phyloP scores from a whole-genome alignment of 345 rosid genomes.

The Brassica cretica region DNA sequence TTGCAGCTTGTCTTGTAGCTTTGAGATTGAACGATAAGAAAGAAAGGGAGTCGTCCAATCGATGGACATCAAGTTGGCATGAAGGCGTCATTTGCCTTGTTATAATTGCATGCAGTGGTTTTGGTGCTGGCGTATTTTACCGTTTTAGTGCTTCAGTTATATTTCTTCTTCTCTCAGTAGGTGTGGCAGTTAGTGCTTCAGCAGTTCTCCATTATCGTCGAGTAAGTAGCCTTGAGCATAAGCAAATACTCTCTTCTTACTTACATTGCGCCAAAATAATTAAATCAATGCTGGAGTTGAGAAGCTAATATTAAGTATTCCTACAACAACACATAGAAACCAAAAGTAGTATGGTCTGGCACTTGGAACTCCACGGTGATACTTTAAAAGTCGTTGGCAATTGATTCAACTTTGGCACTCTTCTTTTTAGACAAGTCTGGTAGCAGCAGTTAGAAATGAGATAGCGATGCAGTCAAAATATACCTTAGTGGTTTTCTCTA shows the following conservation, averaged over 20 bases:
- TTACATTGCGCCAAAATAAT: background rate
- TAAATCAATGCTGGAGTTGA: background rate
- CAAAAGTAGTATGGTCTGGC: slow-evolving; percentile 10
- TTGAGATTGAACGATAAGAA: slow-evolving; percentile 77
- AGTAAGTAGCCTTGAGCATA: slow-evolving; percentile 48
- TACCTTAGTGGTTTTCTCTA: background rate
- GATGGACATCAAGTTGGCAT: slow-evolving; percentile 60
- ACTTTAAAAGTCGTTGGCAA: slow-evolving; percentile 4
- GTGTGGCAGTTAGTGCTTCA: slow-evolving; percentile 56
- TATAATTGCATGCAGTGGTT: slow-evolving; percentile 75
- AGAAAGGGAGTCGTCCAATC: slow-evolving; percentile 45
- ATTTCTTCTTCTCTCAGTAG: slow-evolving; percentile 49
- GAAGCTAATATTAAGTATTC: slow-evolving; percentile 1
- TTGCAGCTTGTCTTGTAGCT: slow-evolving; percentile 84
- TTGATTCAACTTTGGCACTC: background rate
- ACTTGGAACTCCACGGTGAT: slow-evolving; percentile 24
- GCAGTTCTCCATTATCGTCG: slow-evolving; percentile 66
- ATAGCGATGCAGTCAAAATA: background rate
- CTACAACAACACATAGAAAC: background rate
- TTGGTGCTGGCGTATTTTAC: slow-evolving; percentile 62
- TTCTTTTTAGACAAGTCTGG: slow-evolving; percentile 1
- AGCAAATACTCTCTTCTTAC: slow-evolving; percentile 20
- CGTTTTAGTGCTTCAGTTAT: slow-evolving; percentile 58
- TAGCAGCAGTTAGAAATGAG: slow-evolving; percentile 1
- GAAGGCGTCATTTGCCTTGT: slow-evolving; percentile 80